These are phyloP conservation scores for Hypoxylon lienhwacheense DNA, from an alignment of 495 filamentous ascomycete species.

Conservation along the genomic window DNA sequence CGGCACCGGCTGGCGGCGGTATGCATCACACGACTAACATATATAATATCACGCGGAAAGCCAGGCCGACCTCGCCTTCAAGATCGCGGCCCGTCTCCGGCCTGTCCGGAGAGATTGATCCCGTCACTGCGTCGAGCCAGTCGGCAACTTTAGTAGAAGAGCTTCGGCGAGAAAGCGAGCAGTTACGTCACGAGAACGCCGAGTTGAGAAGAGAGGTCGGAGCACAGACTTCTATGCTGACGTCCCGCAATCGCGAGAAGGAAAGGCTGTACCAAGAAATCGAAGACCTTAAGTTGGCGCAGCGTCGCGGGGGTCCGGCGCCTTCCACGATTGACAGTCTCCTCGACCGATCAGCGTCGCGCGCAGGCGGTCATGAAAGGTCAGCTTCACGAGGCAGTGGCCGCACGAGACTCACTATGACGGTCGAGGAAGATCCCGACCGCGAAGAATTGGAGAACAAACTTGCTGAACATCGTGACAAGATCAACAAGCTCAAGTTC, in stretches of 20 bases:
- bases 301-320: constrained; percentile 63
- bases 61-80: constrained; percentile 58
- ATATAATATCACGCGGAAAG: constrained; percentile 63
- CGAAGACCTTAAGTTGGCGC: constrained; percentile 87
- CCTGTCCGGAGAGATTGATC: constrained; percentile 57
- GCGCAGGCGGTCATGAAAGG: constrained; percentile 65
- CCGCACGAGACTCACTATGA: constrained; percentile 60
- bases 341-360: constrained; percentile 87
- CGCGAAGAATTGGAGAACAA: constrained; percentile 84
- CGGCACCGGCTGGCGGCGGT: constrained; percentile 37
- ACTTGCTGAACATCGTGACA: constrained; percentile 80
- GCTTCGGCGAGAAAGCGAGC: constrained; percentile 64
- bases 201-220: constrained; percentile 89
- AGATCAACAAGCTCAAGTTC: constrained; percentile 78
- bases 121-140: constrained; percentile 58
- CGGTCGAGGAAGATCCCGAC: constrained; percentile 73
- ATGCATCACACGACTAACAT: constrained; percentile 61
- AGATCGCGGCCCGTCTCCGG: constrained; percentile 66
- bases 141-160: constrained; percentile 69
- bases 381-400: constrained; percentile 73
- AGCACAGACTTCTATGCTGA: constrained; percentile 96
- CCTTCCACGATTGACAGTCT: constrained; percentile 83
- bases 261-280: constrained; percentile 95
- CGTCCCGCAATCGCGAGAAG: constrained; percentile 91
- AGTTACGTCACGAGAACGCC: constrained; percentile 88